A percentile compares a stretch with the other conserved stretches of the same genome.
Evolutionary conservation across 75 land plant species (phyloP).

Genomic region (Sequoia sempervirens): DNA sequence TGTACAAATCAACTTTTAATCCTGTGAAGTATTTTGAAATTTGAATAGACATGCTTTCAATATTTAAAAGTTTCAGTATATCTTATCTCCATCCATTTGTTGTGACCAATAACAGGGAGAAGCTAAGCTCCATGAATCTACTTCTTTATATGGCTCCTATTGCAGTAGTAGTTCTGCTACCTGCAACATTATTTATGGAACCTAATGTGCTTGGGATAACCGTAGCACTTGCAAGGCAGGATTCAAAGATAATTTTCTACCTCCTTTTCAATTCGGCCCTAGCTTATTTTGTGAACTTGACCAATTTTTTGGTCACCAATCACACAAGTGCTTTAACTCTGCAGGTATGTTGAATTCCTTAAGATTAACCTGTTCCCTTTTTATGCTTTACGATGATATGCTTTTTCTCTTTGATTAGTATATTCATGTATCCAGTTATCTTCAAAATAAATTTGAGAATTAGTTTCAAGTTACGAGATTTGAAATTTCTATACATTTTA

Average conservation of each 20-base stretch:
- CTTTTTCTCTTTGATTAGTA: neutral
- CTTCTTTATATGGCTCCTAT: constrained; percentile 60
- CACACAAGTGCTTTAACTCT: constrained; percentile 64
- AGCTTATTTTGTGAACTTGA: constrained; percentile 55
- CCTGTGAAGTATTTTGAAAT: neutral
- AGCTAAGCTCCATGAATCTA: constrained; percentile 59
- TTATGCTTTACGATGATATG: neutral
- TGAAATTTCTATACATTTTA: neutral
- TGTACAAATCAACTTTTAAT: neutral
- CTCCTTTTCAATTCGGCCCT: constrained; percentile 43
- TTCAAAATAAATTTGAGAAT: neutral
- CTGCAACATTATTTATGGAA: constrained; percentile 49
- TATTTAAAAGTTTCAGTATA: neutral
- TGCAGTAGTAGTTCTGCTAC: constrained; percentile 46
- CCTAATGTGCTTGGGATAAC: constrained; percentile 59
- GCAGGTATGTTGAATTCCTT: constrained; percentile 32
- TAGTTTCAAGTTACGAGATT: neutral
- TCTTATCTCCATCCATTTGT: neutral
- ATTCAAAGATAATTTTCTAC: constrained; percentile 33
- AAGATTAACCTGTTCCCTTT: neutral
- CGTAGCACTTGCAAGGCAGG: constrained; percentile 50
- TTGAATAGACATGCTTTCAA: neutral
- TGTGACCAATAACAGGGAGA: constrained; percentile 30
- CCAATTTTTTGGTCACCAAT: constrained; percentile 58
- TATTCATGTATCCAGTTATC: neutral